Conservation (phyloP, 352 stramenopile species). For the Phytophthora meadii region DNA sequence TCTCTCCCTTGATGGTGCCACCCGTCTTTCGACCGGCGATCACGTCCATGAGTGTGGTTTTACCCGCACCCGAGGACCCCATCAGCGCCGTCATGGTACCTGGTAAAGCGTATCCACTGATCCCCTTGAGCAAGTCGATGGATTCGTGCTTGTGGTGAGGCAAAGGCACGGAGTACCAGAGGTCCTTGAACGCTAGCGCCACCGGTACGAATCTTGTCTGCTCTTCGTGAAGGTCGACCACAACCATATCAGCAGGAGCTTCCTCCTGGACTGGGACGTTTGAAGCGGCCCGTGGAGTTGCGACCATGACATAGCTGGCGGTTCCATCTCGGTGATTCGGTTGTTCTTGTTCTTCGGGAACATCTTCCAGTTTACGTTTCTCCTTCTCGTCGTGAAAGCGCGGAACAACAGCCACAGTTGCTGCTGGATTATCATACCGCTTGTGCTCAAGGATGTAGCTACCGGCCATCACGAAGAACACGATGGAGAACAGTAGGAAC, state of each 20-base stretch:
- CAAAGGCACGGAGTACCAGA: constrained; percentile 23
- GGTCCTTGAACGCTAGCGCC: constrained; percentile 28
- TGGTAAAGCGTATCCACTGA: constrained; percentile 54
- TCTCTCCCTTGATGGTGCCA: constrained; percentile 61
- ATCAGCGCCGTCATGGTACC: constrained; percentile 61
- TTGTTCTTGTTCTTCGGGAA: too few species aligned
- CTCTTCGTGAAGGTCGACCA: constrained; percentile 14
- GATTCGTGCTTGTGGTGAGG: constrained; percentile 31
- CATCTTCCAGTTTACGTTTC: too few species aligned
- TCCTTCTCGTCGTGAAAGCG: too few species aligned
- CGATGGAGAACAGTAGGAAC: constrained; percentile 26
- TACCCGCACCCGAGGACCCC: constrained; percentile 70
- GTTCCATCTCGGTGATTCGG: neutral
- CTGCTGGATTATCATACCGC: neutral
- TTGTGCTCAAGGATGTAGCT: neutral
- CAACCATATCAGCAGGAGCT: constrained; percentile 2
- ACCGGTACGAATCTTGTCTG: constrained; percentile 27
- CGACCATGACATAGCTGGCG: neutral
- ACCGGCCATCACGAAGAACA: constrained; percentile 26
- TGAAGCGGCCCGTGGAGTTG: constrained; percentile 3
- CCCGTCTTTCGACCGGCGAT: constrained; percentile 89
- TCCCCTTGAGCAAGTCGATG: constrained; percentile 74
- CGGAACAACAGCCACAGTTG: neutral
- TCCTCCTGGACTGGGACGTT: neutral
- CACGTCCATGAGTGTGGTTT: constrained; percentile 57